phyloP scores from a whole-genome alignment of 805 yeast species.

The Ogataea pignaliae region DNA sequence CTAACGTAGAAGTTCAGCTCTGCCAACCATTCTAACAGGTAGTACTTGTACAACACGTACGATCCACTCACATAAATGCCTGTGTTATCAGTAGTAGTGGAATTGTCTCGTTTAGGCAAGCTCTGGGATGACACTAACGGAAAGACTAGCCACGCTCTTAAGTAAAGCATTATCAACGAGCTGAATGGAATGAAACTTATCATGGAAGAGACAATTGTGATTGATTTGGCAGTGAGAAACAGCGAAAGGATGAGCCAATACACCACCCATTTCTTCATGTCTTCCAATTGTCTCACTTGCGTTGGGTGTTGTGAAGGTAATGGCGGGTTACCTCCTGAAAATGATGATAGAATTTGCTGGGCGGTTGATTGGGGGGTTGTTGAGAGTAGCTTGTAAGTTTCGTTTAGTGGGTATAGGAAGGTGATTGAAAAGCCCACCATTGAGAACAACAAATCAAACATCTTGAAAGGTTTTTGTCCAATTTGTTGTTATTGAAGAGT shows the following conservation, averaged over 20 bases:
- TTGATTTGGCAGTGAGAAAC: constrained; percentile 15
- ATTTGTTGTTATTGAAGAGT: no score
- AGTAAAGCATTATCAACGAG: constrained; percentile 40
- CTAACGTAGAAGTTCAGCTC: constrained; percentile 19
- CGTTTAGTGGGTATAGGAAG: constrained; percentile 36
- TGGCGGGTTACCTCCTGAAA: not conserved
- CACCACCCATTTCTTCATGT: constrained; percentile 35
- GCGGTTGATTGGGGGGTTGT: not conserved
- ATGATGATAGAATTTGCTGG: not conserved
- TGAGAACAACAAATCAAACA: constrained; percentile 30
- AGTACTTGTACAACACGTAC: constrained; percentile 41
- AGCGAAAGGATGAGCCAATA: constrained; percentile 66
- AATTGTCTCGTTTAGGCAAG: constrained; percentile 12
- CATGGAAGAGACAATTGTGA: constrained; percentile 33
- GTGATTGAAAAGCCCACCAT: constrained; percentile 34
- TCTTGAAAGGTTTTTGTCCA: constrained; percentile 6
- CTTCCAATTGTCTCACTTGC: not conserved
- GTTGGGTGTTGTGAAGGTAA: not conserved
- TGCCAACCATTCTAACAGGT: constrained; percentile 51
- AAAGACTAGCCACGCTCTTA: constrained; percentile 58
- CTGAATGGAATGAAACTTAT: constrained; percentile 51
- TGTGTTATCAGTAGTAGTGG: constrained; percentile 14
- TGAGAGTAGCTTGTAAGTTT: constrained; percentile 26
- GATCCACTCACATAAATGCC: constrained; percentile 49
- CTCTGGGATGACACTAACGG: constrained; percentile 30